Evolutionary conservation across 1,139 yeast genomes (phyloP).

Genomic region (Suhomyces kunorum): DNA sequence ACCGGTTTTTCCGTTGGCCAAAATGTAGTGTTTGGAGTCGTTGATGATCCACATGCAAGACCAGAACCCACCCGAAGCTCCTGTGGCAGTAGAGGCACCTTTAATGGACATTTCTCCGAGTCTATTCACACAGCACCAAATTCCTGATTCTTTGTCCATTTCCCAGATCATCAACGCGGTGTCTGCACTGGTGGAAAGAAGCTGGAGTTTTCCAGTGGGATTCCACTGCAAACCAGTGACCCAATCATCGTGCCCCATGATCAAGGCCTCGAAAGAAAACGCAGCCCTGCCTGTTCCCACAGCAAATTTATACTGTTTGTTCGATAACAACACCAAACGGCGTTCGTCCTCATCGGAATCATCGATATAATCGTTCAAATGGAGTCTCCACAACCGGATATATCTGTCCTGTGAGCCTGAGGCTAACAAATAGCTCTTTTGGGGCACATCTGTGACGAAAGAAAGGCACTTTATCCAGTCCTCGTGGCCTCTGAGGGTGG

Average conservation of each 20-base stretch:
- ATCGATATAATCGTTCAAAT: conserved; percentile 57
- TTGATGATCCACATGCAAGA: conserved; percentile 74
- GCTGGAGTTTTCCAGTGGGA: conserved; percentile 52
- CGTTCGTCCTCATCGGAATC: conserved; percentile 56
- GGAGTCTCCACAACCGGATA: conserved; percentile 80
- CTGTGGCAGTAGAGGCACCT: conserved; percentile 98
- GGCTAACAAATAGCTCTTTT: conserved; percentile 64
- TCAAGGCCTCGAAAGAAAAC: conserved; percentile 83
- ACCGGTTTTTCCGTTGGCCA: conserved; percentile 90
- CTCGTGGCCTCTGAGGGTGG: conserved; percentile 80
- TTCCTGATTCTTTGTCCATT: conserved; percentile 82
- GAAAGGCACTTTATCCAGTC: conserved; percentile 85
- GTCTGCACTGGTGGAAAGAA: conserved; percentile 89
- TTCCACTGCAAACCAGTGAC: conserved; percentile 85
- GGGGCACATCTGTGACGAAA: conserved; percentile 51
- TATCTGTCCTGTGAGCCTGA: conserved; percentile 90
- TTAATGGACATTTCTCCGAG: conserved; percentile 91
- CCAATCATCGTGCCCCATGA: conserved; percentile 99
- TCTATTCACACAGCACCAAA: conserved; percentile 82
- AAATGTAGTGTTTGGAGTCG: conserved; percentile 43
- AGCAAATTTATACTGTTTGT: conserved; percentile 63
- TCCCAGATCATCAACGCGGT: conserved; percentile 96
- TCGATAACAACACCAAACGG: conserved; percentile 56
- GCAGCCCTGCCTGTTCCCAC: conserved; percentile 46
- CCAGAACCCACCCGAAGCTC: conserved; percentile 98